Conservation (phyloP, 1,284 basidiomycete genomes). For the Trametes pubescens region DNA sequence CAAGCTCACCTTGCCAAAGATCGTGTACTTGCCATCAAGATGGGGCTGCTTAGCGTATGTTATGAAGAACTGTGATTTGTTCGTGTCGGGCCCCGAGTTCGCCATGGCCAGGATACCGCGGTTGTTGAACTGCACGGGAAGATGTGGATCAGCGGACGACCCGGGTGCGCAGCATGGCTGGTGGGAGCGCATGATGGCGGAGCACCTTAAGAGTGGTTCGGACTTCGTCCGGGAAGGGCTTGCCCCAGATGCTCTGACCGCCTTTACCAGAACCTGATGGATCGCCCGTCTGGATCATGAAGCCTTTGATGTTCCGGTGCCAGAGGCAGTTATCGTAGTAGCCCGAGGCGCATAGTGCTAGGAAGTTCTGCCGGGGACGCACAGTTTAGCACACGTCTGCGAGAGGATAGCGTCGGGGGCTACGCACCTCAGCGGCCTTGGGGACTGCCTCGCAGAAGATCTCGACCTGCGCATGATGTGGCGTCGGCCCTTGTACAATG, state of each 20-base stretch:
- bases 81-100: constrained; percentile 91
- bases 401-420: constrained; percentile 2
- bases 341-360: constrained; percentile 91
- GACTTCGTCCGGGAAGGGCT: constrained; percentile 89
- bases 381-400: constrained; percentile 11
- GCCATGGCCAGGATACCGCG: constrained; percentile 98
- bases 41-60: constrained; percentile 93
- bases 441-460: constrained; percentile 97
- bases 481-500: constrained; percentile 7
- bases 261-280: constrained; percentile 84
- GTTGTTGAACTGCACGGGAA: constrained; percentile 79
- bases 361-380: constrained; percentile 77
- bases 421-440: constrained; percentile 86
- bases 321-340: constrained; percentile 90
- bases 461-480: constrained; percentile 73
- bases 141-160: constrained; percentile 17
- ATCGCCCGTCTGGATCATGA: constrained; percentile 95
- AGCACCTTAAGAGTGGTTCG: constrained; percentile 89
- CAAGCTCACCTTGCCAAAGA: constrained; percentile 74
- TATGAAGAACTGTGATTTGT: constrained; percentile 96
- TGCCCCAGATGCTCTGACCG: constrained; percentile 88
- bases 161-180: background rate
- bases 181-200: background rate
- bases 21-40: constrained; percentile 94
- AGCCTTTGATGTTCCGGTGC: constrained; percentile 95